Percentiles rank a stretch among this genome's conserved stretches.
Conservation (phyloP, 2,329 filamentous ascomycete species). For the Xylariaceae sp. region DNA sequence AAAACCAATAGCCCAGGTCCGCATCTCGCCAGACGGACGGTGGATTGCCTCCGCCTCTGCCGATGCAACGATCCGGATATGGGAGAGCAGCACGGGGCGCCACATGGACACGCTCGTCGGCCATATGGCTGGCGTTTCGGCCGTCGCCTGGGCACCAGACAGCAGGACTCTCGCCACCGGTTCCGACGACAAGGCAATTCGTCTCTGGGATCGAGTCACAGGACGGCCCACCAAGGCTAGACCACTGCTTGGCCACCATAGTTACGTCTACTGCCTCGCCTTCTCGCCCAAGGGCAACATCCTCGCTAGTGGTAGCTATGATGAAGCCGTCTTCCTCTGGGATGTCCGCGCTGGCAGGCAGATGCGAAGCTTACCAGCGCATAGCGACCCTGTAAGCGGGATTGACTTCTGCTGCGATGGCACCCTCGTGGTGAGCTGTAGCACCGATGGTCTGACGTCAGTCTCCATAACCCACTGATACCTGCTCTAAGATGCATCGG, state of each 20-base stretch:
- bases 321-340: conserved; percentile 96
- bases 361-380: conserved; percentile 89
- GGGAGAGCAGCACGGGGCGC: conserved; percentile 74
- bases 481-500: neutral
- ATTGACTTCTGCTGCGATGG: conserved; percentile 93
- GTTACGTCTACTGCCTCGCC: conserved; percentile 90
- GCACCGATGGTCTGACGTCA: conserved; percentile 83
- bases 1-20: conserved; percentile 76
- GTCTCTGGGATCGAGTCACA: conserved; percentile 79
- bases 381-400: conserved; percentile 89
- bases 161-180: conserved; percentile 84
- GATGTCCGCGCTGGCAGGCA: conserved; percentile 83
- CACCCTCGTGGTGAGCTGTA: conserved; percentile 87
- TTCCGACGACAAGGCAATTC: conserved; percentile 93
- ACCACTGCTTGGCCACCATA: conserved; percentile 82
- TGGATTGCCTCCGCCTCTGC: conserved; percentile 90
- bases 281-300: conserved; percentile 99
- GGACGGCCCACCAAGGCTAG: conserved; percentile 53
- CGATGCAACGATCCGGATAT: conserved; percentile 88
- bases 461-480: conserved; percentile 28
- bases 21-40: conserved; percentile 84
- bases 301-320: conserved; percentile 90
- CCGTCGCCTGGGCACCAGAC: conserved; percentile 91
- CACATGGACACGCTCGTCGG: conserved; percentile 88
- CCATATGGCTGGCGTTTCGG: conserved; percentile 88